Evolutionary conservation across 306 rosid species (phyloP), one percentile per base, ranked within the genome.

Genomic region (Crataegus laevigata): DNA sequence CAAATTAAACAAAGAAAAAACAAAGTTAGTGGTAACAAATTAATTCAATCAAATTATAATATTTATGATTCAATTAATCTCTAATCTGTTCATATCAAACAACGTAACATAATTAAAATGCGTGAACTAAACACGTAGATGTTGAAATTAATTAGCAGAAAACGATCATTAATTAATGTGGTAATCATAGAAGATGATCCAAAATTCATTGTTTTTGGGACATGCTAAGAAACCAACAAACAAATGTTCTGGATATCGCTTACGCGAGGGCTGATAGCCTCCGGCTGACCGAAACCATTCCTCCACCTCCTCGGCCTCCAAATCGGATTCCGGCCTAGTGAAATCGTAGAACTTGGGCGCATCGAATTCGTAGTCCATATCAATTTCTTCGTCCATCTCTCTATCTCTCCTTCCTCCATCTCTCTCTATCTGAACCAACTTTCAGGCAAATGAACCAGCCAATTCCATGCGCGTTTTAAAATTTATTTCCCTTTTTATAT

Each of bases 231-330:
- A 47, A 65, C 12, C 62, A 62, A 32, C 8, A 58, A n/a, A 58
- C 18, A 55, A 17, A 45, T 43, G 59, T 19, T 32, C 59, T 54
- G 24, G 26, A 42, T 66, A 79, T 79, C 34, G 47, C 96, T 87
- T 82, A 94, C 98, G 97, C 51, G 97, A 88, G 71, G 58, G 92
- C 4, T 91, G 87, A 79, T 84, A 82, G 71, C 78, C 69, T 50
- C 57, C 65, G 6, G 88, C 85, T 10, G 38, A 83, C 55, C 84
- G 82, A 65, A 94, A 91, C 98, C 98, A 94, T 29, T 82, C 82
- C 25, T 91, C 88, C 45, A 91, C 91, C 72, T 87, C 93, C n/a
- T 13, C 15, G 40, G 72, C 85, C 79, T 88, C 96, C 77, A 14
- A 74, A 75, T 76, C 71, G 0, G 86, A 72, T 80, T 89, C 97